These are phyloP conservation scores for Suillus variegatus DNA, from an alignment of 768 basidiomycete species.

Conservation along the genomic window DNA sequence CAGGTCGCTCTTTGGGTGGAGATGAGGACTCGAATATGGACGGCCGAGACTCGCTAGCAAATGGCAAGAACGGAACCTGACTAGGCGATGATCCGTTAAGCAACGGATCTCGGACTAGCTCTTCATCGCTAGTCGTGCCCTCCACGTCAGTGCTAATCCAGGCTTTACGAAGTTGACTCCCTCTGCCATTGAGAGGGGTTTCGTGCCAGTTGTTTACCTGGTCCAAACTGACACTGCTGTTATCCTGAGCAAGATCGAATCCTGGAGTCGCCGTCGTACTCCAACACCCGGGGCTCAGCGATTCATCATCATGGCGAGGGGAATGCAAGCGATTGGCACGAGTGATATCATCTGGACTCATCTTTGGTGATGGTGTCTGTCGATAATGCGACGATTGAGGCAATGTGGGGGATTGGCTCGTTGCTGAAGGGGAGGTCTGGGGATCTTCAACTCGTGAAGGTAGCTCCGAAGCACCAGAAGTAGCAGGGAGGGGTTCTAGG, in stretches of 20 bases:
- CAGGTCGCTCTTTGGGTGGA: slow-evolving; percentile 5
- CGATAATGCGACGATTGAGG: slow-evolving; percentile 21
- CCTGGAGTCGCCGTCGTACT: slow-evolving; percentile 80
- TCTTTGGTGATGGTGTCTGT: slow-evolving; percentile 32
- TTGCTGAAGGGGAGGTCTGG: slow-evolving; percentile 24
- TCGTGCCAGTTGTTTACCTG: slow-evolving; percentile 30
- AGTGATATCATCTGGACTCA: slow-evolving; percentile 30
- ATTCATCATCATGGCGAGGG: slow-evolving; percentile 30
- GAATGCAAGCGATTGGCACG: slow-evolving; percentile 31
- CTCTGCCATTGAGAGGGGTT: slow-evolving; percentile 28
- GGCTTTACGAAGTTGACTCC: slow-evolving; percentile 26
- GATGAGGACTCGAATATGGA: slow-evolving; percentile 19
- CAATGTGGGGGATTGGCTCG: slow-evolving; percentile 24
- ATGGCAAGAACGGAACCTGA: slow-evolving; percentile 22
- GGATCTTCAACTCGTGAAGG: slow-evolving; percentile 26
- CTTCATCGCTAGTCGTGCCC: slow-evolving; percentile 27
- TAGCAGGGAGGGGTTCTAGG: slow-evolving; percentile 18
- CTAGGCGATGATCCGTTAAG: slow-evolving; percentile 13
- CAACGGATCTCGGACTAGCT: slow-evolving; percentile 21
- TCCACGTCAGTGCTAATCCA: slow-evolving; percentile 50
- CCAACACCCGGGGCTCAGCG: slow-evolving; percentile 61
- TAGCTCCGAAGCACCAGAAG: slow-evolving; percentile 13
- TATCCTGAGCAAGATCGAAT: slow-evolving; percentile 28
- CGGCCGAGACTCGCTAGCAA: slow-evolving; percentile 5
- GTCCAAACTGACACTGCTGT: slow-evolving; percentile 19